A percentile compares a stretch with the other conserved stretches of the same genome.
phyloP scores from a whole-genome alignment of 2,329 filamentous ascomycete species.

The Botryotinia calthae region DNA sequence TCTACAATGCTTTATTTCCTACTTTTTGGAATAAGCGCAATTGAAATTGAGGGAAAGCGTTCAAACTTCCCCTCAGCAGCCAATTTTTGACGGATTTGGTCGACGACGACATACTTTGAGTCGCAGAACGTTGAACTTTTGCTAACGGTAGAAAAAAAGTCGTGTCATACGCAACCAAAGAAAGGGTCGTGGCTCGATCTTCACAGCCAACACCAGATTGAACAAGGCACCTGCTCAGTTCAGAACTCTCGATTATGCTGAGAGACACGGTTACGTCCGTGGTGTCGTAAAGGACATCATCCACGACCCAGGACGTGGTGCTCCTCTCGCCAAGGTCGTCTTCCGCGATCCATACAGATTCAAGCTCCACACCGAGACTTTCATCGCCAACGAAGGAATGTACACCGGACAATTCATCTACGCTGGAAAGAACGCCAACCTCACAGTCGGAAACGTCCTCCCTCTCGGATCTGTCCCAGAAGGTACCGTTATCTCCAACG shows the following conservation, averaged over 20 bases:
- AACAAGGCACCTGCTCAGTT: slow-evolving; percentile 96
- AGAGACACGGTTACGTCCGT: slow-evolving; percentile 96
- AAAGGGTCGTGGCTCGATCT: slow-evolving; percentile 75
- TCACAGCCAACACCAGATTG: slow-evolving; percentile 77
- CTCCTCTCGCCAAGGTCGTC: slow-evolving; percentile 91
- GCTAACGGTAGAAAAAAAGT: background rate
- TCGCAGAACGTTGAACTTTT: slow-evolving; percentile 3
- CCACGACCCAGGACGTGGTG: slow-evolving; percentile 95
- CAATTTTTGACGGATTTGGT: background rate
- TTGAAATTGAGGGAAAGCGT: background rate
- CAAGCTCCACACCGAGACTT: slow-evolving; percentile 97
- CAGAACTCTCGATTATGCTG: slow-evolving; percentile 92
- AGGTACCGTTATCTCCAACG: slow-evolving; percentile 98
- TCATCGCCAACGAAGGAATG: slow-evolving; percentile 99
- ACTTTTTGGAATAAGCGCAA: background rate
- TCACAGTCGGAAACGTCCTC: slow-evolving; percentile 97
- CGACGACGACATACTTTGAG: background rate
- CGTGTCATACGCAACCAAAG: slow-evolving; percentile 75
- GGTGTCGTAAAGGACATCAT: slow-evolving; percentile 92
- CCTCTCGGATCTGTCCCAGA: slow-evolving; percentile 92
- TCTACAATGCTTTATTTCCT: background rate
- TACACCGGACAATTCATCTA: slow-evolving; percentile 99
- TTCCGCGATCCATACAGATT: slow-evolving; percentile 99
- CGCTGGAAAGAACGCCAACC: slow-evolving; percentile 95
- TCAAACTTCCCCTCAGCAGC: background rate